phyloP scores from a whole-genome alignment of 2,329 filamentous ascomycete genomes.

The Bipolaris zeicola region DNA sequence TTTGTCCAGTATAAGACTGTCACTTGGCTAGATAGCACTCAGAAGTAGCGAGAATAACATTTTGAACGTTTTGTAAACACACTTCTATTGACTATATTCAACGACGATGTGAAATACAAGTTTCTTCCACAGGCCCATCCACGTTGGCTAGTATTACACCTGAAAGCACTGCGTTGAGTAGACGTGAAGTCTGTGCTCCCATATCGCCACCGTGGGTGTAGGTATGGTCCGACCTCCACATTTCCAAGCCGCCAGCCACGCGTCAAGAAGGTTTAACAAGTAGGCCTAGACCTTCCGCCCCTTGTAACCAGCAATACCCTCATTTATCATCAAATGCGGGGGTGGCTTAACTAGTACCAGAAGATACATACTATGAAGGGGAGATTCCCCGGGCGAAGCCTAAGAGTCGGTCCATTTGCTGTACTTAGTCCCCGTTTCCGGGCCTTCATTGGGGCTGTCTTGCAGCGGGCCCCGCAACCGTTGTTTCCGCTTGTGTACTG shows the following conservation, averaged over 20 bases:
- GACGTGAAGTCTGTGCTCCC: background rate
- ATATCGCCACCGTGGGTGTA: background rate
- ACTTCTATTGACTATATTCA: background rate
- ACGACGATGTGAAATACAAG: background rate
- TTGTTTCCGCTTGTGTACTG: background rate
- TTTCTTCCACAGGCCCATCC: too few relatives aligned
- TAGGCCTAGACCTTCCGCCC: background rate
- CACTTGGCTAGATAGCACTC: background rate
- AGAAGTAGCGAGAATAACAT: background rate
- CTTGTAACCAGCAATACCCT: background rate
- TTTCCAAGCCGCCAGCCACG: background rate
- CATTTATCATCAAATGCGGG: background rate
- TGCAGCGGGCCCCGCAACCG: background rate
- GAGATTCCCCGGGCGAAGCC: background rate
- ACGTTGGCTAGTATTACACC: background rate
- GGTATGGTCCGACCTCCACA: background rate
- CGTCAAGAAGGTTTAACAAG: background rate
- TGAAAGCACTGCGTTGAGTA: background rate
- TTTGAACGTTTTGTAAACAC: background rate
- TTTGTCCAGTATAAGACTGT: background rate
- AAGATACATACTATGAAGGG: background rate
- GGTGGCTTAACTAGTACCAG: background rate
- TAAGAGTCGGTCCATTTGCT: background rate
- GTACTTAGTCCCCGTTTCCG: background rate
- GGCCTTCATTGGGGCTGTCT: background rate